phyloP scores from a whole-genome alignment of 768 basidiomycete species.

The Boletellus ananas region DNA sequence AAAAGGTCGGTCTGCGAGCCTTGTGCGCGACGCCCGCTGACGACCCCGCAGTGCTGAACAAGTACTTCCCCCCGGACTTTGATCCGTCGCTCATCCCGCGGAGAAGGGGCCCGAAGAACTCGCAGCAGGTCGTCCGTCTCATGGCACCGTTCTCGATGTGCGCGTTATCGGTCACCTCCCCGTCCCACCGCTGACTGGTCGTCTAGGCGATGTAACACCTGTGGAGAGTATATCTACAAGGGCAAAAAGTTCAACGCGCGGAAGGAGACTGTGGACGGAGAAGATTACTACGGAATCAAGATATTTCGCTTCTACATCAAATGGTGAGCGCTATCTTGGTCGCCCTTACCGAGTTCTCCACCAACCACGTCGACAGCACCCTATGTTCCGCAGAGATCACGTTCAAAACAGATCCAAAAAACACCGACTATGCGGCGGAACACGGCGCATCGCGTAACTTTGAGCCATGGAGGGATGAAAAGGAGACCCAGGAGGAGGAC shows the following conservation, averaged over 20 bases:
- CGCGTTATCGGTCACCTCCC: conserved; percentile 19
- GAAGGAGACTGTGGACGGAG: conserved; percentile 96
- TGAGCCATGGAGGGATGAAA: conserved; percentile 92
- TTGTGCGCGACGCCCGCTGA: conserved; percentile 4
- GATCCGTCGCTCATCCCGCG: conserved; percentile 95
- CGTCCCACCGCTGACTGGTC: conserved; percentile 9
- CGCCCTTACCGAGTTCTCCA: background rate
- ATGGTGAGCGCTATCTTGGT: conserved; percentile 49
- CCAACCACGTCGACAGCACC: conserved; percentile 51
- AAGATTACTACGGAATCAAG: conserved; percentile 98
- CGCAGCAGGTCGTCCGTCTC: conserved; percentile 94
- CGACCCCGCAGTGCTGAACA: conserved; percentile 71
- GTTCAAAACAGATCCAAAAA: conserved; percentile 99
- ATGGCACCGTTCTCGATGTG: conserved; percentile 99
- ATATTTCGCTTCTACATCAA: conserved; percentile 93
- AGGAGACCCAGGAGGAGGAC: conserved; percentile 77
- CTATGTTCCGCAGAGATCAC: conserved; percentile 97
- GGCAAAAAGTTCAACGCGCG: conserved; percentile 99
- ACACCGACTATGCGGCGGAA: conserved; percentile 90
- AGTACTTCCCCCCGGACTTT: conserved; percentile 97
- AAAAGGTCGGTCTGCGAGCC: conserved; percentile 50
- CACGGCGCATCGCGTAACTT: conserved; percentile 98
- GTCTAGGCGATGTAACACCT: conserved; percentile 83
- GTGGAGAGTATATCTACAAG: conserved; percentile 98
- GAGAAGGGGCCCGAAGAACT: conserved; percentile 85